A percentile compares a stretch with the other conserved stretches of the same genome.
Conservation (phyloP, 371 early-diverging fungal species). For the Saksenaea oblongispora region DNA sequence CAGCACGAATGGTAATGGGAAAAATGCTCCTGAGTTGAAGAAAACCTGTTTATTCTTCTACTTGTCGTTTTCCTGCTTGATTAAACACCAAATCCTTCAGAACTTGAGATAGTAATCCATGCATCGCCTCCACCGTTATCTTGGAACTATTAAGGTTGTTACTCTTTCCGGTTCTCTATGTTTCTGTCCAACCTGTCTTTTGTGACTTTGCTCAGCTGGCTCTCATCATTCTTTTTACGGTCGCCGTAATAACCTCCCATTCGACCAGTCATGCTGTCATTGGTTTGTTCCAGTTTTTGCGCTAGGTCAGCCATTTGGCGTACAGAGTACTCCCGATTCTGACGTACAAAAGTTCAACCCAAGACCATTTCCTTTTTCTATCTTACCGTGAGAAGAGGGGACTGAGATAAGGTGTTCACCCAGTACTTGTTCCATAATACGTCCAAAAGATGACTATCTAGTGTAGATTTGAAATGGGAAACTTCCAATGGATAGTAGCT, state of each 20-base stretch:
- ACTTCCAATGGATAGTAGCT: slow-evolving; percentile 91
- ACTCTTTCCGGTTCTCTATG: neutral
- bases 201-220: slow-evolving; percentile 72
- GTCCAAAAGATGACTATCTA: slow-evolving; percentile 87
- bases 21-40: too few relatives aligned
- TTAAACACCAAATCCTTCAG: slow-evolving; percentile 83
- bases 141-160: slow-evolving; percentile 54
- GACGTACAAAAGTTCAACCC: neutral
- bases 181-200: slow-evolving; percentile 60
- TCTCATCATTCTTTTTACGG: slow-evolving; percentile 67
- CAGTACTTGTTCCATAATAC: slow-evolving; percentile 97
- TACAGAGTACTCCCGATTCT: slow-evolving; percentile 84
- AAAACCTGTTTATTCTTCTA: neutral
- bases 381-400: slow-evolving; percentile 82
- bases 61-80: slow-evolving; percentile 7
- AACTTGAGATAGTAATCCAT: slow-evolving; percentile 81
- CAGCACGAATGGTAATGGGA: too few relatives aligned
- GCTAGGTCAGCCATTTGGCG: slow-evolving; percentile 82
- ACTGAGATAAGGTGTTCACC: slow-evolving; percentile 92
- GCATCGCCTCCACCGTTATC: slow-evolving; percentile 77
- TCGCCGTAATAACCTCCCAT: slow-evolving; percentile 61
- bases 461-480: slow-evolving; percentile 89
- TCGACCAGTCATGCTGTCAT: slow-evolving; percentile 55
- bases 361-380: neutral
- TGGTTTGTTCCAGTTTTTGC: slow-evolving; percentile 82